Evolutionary conservation across 2,329 filamentous ascomycete species (phyloP).

Genomic region (Curvularia sp.): DNA sequence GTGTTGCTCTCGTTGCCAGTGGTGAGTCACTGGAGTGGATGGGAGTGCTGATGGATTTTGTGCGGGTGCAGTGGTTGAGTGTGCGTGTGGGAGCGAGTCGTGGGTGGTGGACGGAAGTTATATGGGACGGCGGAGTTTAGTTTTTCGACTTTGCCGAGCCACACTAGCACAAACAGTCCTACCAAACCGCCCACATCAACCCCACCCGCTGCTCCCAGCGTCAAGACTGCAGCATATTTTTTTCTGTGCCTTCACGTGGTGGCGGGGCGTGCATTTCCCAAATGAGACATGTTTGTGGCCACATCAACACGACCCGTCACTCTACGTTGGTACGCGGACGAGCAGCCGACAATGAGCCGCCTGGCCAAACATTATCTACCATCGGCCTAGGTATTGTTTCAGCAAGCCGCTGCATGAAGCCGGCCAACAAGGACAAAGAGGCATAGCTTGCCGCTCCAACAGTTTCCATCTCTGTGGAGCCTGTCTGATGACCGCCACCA

Average conservation of each 20-base stretch:
- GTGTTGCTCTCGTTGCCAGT: slow-evolving; percentile 25
- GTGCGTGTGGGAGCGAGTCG: slow-evolving; percentile 20
- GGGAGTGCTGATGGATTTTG: slow-evolving; percentile 30
- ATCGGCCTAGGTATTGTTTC: neutral
- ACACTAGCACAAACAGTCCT: slow-evolving; percentile 11
- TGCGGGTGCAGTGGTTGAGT: slow-evolving; percentile 27
- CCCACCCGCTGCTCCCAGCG: neutral
- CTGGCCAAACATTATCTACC: neutral
- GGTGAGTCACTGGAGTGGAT: slow-evolving; percentile 28
- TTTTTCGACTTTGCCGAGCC: slow-evolving; percentile 28
- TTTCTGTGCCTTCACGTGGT: neutral
- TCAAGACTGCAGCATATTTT: neutral
- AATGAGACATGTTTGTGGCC: neutral
- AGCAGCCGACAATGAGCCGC: neutral
- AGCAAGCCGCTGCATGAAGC: slow-evolving; percentile 9
- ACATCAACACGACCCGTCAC: neutral
- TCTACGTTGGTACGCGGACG: neutral
- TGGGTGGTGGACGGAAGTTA: slow-evolving; percentile 25
- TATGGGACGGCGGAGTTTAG: slow-evolving; percentile 26
- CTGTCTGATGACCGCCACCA: neutral
- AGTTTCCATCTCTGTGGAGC: neutral
- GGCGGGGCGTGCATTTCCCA: neutral
- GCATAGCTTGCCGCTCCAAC: neutral
- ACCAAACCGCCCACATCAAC: slow-evolving; percentile 13
- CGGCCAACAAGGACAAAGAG: neutral